phyloP scores from a whole-genome alignment of 352 stramenopile species.

The Pythium coloratum region DNA sequence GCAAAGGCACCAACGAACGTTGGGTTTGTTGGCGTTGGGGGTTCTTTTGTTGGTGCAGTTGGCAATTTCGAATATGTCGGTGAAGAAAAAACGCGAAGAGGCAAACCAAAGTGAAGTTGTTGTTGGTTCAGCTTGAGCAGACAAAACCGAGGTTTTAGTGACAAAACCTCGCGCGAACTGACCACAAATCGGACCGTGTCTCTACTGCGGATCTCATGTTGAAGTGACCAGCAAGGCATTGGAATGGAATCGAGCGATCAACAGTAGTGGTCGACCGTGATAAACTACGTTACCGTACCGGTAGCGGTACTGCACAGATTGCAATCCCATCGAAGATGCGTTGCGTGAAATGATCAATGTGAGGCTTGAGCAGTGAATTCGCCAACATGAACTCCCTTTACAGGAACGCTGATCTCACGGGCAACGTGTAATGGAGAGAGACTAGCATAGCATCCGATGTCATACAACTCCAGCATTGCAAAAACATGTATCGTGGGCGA shows the following conservation, averaged over 20 bases:
- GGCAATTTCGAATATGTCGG: neutral
- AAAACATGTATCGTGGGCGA: too few species aligned
- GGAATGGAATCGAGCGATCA: neutral
- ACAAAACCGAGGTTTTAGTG: neutral
- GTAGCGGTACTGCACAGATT: too few species aligned
- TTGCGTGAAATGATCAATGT: too few species aligned
- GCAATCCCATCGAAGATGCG: too few species aligned
- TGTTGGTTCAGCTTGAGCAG: neutral
- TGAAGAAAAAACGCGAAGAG: neutral
- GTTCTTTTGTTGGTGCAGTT: neutral
- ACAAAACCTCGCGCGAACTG: neutral
- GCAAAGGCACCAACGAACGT: neutral
- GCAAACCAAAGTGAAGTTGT: neutral
- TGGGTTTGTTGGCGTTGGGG: neutral
- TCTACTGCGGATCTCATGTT: slow-evolving; percentile 1
- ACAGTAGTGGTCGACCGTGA: too few species aligned
- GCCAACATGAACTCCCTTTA: too few species aligned
- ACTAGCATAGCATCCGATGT: too few species aligned
- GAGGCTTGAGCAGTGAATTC: too few species aligned
- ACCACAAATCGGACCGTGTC: neutral
- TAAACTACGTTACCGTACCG: too few species aligned
- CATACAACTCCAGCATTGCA: too few species aligned
- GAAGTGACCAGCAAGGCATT: neutral
- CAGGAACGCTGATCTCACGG: too few species aligned
- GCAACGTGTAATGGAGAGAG: too few species aligned